These are phyloP conservation scores for Hyaloscypha variabilis DNA, from an alignment of 495 filamentous ascomycete genomes.

Conservation along the genomic window DNA sequence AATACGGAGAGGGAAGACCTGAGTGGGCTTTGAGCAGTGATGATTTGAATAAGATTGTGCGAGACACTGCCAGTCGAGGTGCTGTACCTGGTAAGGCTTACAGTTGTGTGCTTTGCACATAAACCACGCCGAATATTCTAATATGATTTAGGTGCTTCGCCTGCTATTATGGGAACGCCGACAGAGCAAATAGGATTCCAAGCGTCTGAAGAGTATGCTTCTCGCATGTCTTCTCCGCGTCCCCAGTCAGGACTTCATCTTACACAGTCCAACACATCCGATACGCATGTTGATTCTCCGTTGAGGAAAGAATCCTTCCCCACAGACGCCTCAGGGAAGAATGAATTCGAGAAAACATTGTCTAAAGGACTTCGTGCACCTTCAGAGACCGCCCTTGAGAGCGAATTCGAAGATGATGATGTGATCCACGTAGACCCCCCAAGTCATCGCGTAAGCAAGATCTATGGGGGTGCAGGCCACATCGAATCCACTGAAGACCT, in stretches of 20 bases:
- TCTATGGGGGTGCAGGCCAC: constrained; percentile 52
- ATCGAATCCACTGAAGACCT: constrained; percentile 31
- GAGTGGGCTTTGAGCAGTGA: constrained; percentile 90
- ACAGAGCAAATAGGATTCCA: constrained; percentile 81
- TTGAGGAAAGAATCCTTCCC: constrained; percentile 42
- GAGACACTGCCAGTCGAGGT: constrained; percentile 66
- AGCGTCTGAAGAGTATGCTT: constrained; percentile 76
- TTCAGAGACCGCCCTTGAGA: constrained; percentile 40
- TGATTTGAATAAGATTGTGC: constrained; percentile 88
- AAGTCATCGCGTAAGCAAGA: constrained; percentile 61
- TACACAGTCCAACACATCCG: constrained; percentile 43
- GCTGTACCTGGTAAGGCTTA: constrained; percentile 56
- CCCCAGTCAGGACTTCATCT: constrained; percentile 46
- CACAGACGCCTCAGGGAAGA: constrained; percentile 34
- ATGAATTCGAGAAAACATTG: constrained; percentile 31
- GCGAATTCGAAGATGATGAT: constrained; percentile 55
- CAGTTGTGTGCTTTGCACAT: constrained; percentile 41
- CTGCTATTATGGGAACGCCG: constrained; percentile 60
- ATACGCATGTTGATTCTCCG: constrained; percentile 55
- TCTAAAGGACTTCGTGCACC: constrained; percentile 31
- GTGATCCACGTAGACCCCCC: constrained; percentile 80
- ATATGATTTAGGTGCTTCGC: constrained; percentile 49
- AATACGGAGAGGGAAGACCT: constrained; percentile 62
- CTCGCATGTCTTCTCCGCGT: constrained; percentile 67
- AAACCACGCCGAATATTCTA: constrained; percentile 23